phyloP scores from a whole-genome alignment of 2,329 filamentous ascomycete species.

The Fusarium decemcellulare region DNA sequence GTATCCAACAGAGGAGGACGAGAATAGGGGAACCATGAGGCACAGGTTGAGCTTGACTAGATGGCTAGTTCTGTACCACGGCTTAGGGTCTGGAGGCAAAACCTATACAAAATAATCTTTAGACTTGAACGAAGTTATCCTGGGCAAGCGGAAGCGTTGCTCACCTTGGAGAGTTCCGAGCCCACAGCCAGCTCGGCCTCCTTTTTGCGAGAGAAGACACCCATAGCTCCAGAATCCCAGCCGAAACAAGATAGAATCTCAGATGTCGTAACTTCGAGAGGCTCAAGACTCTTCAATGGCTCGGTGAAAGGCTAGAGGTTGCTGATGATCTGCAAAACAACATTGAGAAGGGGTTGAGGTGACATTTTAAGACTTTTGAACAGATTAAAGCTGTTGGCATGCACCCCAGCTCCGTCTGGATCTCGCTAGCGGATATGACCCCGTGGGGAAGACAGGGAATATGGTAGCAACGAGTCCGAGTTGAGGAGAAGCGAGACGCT shows the following conservation, averaged over 20 bases:
- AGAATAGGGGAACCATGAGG: slow-evolving; percentile 2
- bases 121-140: neutral
- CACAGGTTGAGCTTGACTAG: slow-evolving; percentile 3
- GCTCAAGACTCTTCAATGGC: no score
- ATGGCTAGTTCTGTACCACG: neutral
- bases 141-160: neutral
- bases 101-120: neutral
- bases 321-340: no score
- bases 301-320: no score
- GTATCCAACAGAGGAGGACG: neutral
- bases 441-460: slow-evolving; percentile 1
- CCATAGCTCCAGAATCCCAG: neutral
- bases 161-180: neutral
- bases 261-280: no score
- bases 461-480: neutral
- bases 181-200: neutral
- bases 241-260: neutral
- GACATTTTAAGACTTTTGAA: neutral
- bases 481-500: neutral
- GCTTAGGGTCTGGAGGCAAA: neutral
- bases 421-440: slow-evolving; percentile 4
- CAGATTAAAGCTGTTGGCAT: neutral
- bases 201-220: neutral
- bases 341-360: neutral
- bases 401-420: neutral